Evolutionary conservation across 2,329 filamentous ascomycete species (phyloP), one percentile per base, ranked within the genome.

Genomic region (Neocucurbitaria cava): DNA sequence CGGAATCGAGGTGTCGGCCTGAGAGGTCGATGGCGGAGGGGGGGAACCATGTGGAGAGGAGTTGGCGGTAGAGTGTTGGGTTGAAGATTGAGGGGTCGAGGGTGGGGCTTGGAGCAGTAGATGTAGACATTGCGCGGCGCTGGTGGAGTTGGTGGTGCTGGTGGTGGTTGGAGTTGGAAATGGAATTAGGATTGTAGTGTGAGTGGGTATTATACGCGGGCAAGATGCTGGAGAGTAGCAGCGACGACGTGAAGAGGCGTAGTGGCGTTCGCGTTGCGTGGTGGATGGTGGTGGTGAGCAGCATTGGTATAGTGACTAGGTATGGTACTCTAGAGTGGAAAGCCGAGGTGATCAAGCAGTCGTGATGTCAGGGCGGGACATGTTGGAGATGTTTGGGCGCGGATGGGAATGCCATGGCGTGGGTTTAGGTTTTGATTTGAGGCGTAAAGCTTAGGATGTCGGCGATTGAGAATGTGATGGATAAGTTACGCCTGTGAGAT

Each of bases 51-150:
- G 76, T 60, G 18, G 69, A 54, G 17, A 59, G 71, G 21, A 80
- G 43, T 9, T 63, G 56, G 4, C 64, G 61, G 64, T 79, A 80
- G 3, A 80, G 65, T 0, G 59, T 46, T 0, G 66, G 65, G 43
- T 77, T 79, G 68, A 78, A 79, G 59, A 80, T 67, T 20, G 46
- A 60, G 30, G 62, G 70, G 60, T 78, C 72, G 39, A 80, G 73
- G 3, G 57, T 60, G 67, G 70, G 69, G n/a, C n/a, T n/a, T n/a
- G n/a, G n/a, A n/a, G n/a, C n/a, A n/a, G n/a, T n/a, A n/a, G n/a
- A n/a, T n/a, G 66, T 51, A n/a, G 71, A 68, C 68, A 74, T 75
- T 20, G 59, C 47, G 56, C 64, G 69, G 17, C 28, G 35, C 3
- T 30, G 55, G 35, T 46, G 35, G 48, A 15, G 36, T n/a, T 38